Evolutionary conservation across 352 stramenopile genomes (phyloP), one percentile per base, ranked within the genome.

Genomic region (Aphanomyces euteiches): DNA sequence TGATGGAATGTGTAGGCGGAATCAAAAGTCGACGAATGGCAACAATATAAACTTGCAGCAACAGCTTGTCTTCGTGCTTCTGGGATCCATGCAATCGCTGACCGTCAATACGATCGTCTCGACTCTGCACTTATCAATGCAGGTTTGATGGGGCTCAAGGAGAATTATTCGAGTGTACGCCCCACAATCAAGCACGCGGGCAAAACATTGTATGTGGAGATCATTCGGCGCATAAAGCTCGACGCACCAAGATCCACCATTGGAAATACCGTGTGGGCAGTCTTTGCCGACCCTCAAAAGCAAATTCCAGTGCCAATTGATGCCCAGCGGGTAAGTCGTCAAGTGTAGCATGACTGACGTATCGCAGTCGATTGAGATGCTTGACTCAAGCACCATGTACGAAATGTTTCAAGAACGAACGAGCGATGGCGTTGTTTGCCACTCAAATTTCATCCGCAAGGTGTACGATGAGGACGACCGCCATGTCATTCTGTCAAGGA

Each of bases 41-140:
- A 19, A 6, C 17, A 56, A 28, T 67, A 56, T 45, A 56, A 56
- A 45, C 43, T 67, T 13, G 59, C 59, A 7, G 59, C 59, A n/a
- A 41, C 54, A 45, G 17, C 54, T 10, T 67, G 41, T 17, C 59
- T 67, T 5, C 48, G 64, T 28, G 37, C 38, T 5, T 5, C 21
- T 48, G 64, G 40, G 4, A 45, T 63, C 6, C 47, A 28, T 43
- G 64, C 64, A 3, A 63, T 70, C 39, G 47, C 47, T 15, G 64
- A 70, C 12, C 64, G 47, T 10, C 43, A 70, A 34, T 40, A 61
- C 40, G n/a, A 21, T 15, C 53, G 53, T 12, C 40, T 48, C 19
- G 64, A 70, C 64, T 48, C 43, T 15, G 48, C 38, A 7, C 36
- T 70, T 4, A 61, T 70, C 5, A 56, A 70, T 4, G 64, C 47